Evolutionary conservation across 306 rosid species (phyloP).

Genomic region (Quercus berberidifolia): DNA sequence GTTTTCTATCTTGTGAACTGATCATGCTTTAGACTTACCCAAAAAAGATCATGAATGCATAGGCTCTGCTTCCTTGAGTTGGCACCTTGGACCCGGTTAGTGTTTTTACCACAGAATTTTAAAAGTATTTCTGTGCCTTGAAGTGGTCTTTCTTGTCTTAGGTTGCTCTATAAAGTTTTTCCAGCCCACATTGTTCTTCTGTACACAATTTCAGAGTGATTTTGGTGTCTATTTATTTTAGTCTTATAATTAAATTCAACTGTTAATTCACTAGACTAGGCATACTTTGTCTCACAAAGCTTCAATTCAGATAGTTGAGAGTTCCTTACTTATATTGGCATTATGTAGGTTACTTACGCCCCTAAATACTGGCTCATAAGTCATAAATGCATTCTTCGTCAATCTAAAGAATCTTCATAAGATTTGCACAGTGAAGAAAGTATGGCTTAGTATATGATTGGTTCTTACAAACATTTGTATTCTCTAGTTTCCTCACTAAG

Average conservation of each 20-base stretch:
- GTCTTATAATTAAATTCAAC: too few relatives aligned
- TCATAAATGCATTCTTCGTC: background rate
- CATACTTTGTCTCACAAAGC: too few relatives aligned
- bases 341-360: background rate
- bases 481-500: background rate
- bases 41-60: too few relatives aligned
- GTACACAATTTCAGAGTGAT: too few relatives aligned
- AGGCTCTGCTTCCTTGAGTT: background rate
- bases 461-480: background rate
- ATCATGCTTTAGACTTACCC: background rate
- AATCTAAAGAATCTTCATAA: background rate
- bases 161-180: too few relatives aligned
- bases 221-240: too few relatives aligned
- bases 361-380: background rate
- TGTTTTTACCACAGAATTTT: too few relatives aligned
- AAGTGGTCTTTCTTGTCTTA: too few relatives aligned
- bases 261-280: too few relatives aligned
- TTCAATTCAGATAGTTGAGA: too few relatives aligned
- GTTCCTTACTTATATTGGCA: background rate
- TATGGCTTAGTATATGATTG: background rate
- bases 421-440: background rate
- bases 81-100: background rate
- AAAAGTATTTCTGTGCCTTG: too few relatives aligned
- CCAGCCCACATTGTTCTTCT: too few relatives aligned
- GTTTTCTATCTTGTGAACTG: background rate